Evolutionary conservation across 176 grass and related monocot species (phyloP).

Genomic region (Aegilops speltoides): DNA sequence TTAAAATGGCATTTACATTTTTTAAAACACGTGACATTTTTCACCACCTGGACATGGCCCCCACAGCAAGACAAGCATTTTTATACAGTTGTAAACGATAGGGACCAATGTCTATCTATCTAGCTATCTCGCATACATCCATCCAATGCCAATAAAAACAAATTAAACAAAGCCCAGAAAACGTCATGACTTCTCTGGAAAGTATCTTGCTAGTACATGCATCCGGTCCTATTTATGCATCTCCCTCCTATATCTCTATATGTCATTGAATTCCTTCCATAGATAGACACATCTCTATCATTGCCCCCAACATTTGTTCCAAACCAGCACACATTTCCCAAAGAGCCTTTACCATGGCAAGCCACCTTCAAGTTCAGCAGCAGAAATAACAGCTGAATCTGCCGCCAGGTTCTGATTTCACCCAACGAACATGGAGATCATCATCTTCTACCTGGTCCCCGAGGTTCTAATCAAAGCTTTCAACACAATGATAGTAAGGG

Average conservation of each 20-base stretch:
- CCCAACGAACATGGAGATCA: constrained; percentile 59
- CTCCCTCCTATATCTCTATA: neutral
- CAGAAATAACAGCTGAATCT: neutral
- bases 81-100: neutral
- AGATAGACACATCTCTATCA: neutral
- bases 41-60: neutral
- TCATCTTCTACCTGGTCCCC: constrained; percentile 50
- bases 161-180: neutral
- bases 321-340: neutral
- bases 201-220: neutral
- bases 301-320: neutral
- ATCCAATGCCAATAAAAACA: neutral
- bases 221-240: neutral
- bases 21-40: too few relatives aligned
- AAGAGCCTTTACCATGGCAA: constrained; percentile 25
- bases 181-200: neutral
- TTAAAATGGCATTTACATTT: too few relatives aligned
- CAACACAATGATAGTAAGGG: constrained; percentile 36
- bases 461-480: constrained; percentile 39
- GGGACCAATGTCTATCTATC: neutral
- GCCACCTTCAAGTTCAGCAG: neutral
- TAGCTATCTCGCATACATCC: neutral
- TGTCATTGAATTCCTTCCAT: neutral
- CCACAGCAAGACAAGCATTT: neutral
- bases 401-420: constrained; percentile 59